Evolutionary conservation across 805 yeast species (phyloP).

Genomic region (Ogataea methanolica): DNA sequence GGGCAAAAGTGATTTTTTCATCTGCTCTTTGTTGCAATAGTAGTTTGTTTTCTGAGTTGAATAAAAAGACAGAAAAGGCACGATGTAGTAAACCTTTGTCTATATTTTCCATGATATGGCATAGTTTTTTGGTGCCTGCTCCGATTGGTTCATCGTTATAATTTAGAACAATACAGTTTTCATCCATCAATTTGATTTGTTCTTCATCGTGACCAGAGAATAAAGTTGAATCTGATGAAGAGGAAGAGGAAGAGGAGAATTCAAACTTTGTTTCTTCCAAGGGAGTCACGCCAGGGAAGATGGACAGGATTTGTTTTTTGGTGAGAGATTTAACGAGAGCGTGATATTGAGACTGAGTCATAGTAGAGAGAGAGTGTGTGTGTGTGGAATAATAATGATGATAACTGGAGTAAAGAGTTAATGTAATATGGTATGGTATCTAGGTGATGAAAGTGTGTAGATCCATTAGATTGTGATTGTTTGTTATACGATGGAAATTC

Average conservation of each 20-base stretch:
- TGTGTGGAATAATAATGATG: not conserved
- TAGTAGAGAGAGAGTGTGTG: too few relatives aligned
- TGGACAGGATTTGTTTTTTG: slow-evolving; percentile 44
- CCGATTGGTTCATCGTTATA: slow-evolving; percentile 85
- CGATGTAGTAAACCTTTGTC: slow-evolving; percentile 84
- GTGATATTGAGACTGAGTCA: slow-evolving; percentile 32
- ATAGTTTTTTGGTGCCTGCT: slow-evolving; percentile 87
- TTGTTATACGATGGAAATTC: too few relatives aligned
- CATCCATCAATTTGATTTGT: slow-evolving; percentile 93
- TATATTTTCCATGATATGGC: slow-evolving; percentile 86
- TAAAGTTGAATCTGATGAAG: slow-evolving; percentile 24
- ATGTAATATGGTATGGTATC: not conserved
- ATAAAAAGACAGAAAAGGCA: slow-evolving; percentile 93
- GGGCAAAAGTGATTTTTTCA: slow-evolving; percentile 94
- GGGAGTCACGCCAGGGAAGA: slow-evolving; percentile 69
- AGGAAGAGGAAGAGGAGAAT: not conserved
- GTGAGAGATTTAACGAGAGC: slow-evolving; percentile 49
- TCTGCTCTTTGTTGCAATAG: slow-evolving; percentile 92
- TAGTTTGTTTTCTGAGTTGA: slow-evolving; percentile 70
- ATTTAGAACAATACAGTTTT: slow-evolving; percentile 90
- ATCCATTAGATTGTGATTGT: too few relatives aligned
- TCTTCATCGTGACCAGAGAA: slow-evolving; percentile 89
- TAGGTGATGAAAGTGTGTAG: too few relatives aligned
- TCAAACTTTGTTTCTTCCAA: slow-evolving; percentile 56
- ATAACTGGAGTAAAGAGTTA: not conserved